A percentile compares a stretch with the other conserved stretches of the same genome.
Evolutionary conservation across 306 rosid genomes (phyloP).

Genomic region (Glycyrrhiza uralensis): DNA sequence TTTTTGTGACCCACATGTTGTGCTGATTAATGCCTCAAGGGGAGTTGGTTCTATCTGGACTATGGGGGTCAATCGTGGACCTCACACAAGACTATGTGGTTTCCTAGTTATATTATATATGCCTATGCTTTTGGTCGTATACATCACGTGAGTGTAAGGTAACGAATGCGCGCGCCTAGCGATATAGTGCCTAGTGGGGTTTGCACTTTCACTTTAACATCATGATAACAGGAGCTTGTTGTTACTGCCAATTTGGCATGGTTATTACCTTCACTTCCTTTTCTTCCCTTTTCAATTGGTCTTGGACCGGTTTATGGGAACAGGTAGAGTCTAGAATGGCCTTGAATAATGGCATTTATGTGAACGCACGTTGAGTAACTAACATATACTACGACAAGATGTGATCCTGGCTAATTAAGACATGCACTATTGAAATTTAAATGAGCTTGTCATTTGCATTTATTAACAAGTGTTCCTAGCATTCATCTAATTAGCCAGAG

Average conservation of each 20-base stretch:
- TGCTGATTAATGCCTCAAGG: neutral
- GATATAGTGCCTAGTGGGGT: neutral
- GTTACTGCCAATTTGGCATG: neutral
- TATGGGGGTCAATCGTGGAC: conserved; percentile 1
- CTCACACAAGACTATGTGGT: neutral
- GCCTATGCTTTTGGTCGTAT: neutral
- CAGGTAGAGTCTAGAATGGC: neutral
- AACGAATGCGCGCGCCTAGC: too few relatives aligned
- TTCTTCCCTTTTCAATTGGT: neutral
- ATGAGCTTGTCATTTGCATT: conserved; percentile 9
- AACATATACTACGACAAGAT: neutral
- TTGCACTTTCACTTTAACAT: too few relatives aligned
- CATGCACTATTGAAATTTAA: neutral
- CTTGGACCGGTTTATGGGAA: neutral
- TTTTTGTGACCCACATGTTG: conserved; percentile 5
- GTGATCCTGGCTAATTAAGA: neutral
- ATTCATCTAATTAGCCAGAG: neutral
- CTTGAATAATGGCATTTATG: conserved; percentile 18
- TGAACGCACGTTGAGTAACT: conserved; percentile 12
- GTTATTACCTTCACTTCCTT: neutral
- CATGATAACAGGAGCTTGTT: neutral
- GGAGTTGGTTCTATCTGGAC: neutral
- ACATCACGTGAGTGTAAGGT: conserved; percentile 12
- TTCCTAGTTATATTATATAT: neutral
- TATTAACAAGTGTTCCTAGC: neutral